Evolutionary conservation across 2,329 filamentous ascomycete species (phyloP).

Genomic region (Aspergillus quadricinctus): DNA sequence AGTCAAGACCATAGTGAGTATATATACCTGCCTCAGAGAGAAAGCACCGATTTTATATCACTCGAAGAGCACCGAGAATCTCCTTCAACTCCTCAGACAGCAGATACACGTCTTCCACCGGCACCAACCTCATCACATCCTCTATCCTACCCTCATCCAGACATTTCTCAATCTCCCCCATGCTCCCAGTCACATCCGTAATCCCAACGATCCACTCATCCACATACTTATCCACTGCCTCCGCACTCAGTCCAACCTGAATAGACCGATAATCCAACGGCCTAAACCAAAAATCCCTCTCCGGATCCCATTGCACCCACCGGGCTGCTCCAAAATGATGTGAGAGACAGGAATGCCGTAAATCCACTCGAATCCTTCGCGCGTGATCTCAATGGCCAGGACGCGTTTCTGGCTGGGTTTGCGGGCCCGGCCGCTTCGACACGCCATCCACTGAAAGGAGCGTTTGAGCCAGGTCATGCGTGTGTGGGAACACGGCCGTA

Average conservation of each 20-base stretch:
- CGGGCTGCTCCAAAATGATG: conserved; percentile 14
- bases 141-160: conserved; percentile 42
- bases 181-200: conserved; percentile 55
- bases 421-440: conserved; percentile 57
- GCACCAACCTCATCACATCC: conserved; percentile 11
- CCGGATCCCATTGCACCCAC: conserved; percentile 65
- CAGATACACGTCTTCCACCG: conserved; percentile 10
- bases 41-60: conserved; percentile 3
- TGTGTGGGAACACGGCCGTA: conserved; percentile 27
- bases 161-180: conserved; percentile 44
- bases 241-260: conserved; percentile 56
- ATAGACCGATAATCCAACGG: conserved; percentile 52
- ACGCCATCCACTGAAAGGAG: conserved; percentile 62
- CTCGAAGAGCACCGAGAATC: background rate
- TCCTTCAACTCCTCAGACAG: conserved; percentile 9
- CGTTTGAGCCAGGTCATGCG: conserved; percentile 66
- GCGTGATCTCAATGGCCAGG: conserved; percentile 54
- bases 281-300: conserved; percentile 46
- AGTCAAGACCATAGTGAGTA: no score
- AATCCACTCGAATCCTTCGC: conserved; percentile 47
- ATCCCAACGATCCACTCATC: conserved; percentile 52
- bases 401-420: conserved; percentile 54
- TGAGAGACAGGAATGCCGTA: conserved; percentile 36
- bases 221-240: conserved; percentile 45
- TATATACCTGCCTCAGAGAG: no score